phyloP scores from a whole-genome alignment of 768 basidiomycete genomes.

The Leccinum aurantiacum region DNA sequence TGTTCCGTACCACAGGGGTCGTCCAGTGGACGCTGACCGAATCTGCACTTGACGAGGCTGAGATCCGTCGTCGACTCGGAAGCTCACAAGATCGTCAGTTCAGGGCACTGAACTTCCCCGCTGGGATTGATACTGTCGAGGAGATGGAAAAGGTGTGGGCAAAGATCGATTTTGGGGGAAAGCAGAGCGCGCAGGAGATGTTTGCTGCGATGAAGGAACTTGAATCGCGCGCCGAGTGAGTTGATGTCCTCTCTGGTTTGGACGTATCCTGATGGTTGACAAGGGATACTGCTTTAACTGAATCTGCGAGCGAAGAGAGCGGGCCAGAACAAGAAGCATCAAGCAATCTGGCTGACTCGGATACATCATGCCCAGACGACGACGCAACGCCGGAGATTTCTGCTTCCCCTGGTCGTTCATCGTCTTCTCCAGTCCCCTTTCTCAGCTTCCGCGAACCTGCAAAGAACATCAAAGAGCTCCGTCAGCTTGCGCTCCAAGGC shows the following conservation, averaged over 20 bases:
- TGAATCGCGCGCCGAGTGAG: slow-evolving; percentile 7
- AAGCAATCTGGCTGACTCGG: neutral
- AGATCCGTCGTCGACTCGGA: slow-evolving; percentile 39
- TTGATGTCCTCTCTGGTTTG: neutral
- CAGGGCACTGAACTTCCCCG: slow-evolving; percentile 48
- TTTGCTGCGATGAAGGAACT: slow-evolving; percentile 3
- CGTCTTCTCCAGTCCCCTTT: slow-evolving; percentile 17
- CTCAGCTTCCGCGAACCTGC: slow-evolving; percentile 38
- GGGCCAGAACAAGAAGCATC: neutral
- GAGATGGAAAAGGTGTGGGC: slow-evolving; percentile 35
- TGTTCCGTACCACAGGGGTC: slow-evolving; percentile 47
- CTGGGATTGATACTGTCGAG: slow-evolving; percentile 37
- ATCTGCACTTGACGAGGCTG: slow-evolving; percentile 31
- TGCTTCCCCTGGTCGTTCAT: neutral
- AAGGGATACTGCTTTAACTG: neutral
- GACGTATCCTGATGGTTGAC: neutral
- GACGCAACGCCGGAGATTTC: neutral
- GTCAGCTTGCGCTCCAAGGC: slow-evolving; percentile 49
- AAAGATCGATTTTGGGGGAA: slow-evolving; percentile 29
- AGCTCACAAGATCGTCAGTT: slow-evolving; percentile 44
- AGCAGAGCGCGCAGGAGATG: slow-evolving; percentile 4
- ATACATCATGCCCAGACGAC: neutral
- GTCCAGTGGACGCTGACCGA: slow-evolving; percentile 56
- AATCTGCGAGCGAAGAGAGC: neutral
- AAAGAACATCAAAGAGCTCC: slow-evolving; percentile 38